Evolutionary conservation across 1,139 yeast genomes (phyloP), one percentile per base, ranked within the genome.

Genomic region (Citeromyces siamensis): DNA sequence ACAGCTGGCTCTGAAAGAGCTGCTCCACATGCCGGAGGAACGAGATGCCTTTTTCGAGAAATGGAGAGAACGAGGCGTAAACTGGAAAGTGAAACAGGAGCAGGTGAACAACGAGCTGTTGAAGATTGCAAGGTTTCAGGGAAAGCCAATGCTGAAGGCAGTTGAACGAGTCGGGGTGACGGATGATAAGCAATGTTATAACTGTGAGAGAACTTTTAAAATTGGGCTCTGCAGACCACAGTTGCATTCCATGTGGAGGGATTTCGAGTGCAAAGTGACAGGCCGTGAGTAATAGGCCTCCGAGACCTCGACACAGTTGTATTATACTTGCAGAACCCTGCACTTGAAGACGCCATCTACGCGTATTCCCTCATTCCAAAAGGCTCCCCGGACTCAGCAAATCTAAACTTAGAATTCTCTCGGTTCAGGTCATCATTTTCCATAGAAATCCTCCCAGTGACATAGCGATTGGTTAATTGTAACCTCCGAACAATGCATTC

Each of bases 61-160:
- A 39, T 18, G 38, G 36, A 2, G 37, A 31, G n/a, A 37, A 33
- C 9, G 31, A 32, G 50, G 52, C 36, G 37, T 51, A 6, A 44
- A 44, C 27, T 46, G 46, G 31, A 37, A 50, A 19, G 47, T 47
- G 27, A 40, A 36, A 37, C 48, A 50, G 34, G 56, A 51, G 32
- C 41, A 41, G 22, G 45, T 52, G 4, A 42, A 53, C 8, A 47
- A 45, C 32, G 50, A 51, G 27, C 38, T 52, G 23, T 39, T 54
- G 12, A 51, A 45, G 18, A 18, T 51, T 36, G 47, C 46, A 2
- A 33, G 49, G 21, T 50, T 42, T 37, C 46, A 45, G 36, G 44
- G 43, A 32, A 42, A 39, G 21, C 56, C 56, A 3, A 41, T 50
- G 47, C 27, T 44, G 7, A 41, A 41, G 19, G 35, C 48, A 9